phyloP scores from a whole-genome alignment of 2,329 filamentous ascomycete genomes.

The Aspergillus carbonarius region DNA sequence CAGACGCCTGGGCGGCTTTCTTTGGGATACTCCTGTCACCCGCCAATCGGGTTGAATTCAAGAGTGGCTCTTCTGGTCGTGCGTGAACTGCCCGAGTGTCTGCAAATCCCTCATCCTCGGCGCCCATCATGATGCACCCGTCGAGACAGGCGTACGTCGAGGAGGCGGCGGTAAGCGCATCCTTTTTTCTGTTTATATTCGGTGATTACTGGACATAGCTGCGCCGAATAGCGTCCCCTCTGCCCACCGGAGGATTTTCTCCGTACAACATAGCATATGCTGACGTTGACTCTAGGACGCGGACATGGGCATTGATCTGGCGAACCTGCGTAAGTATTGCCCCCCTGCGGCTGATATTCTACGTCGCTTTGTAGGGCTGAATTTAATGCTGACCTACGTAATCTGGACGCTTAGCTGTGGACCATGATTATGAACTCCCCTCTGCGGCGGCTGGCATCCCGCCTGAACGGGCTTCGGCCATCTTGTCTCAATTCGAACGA shows the following conservation, averaged over 20 bases:
- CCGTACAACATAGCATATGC: constrained; percentile 13
- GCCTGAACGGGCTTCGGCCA: constrained; percentile 78
- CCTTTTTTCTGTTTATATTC: neutral
- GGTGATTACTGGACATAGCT: neutral
- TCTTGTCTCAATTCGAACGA: constrained; percentile 84
- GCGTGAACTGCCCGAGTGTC: neutral
- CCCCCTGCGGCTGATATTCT: neutral
- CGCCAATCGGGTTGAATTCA: neutral
- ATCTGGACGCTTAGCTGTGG: constrained; percentile 52
- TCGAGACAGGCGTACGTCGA: constrained; percentile 92
- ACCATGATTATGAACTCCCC: constrained; percentile 82
- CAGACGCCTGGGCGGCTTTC: neutral
- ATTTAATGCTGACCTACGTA: neutral
- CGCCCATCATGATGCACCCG: constrained; percentile 67
- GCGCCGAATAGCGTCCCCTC: neutral
- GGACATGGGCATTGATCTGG: constrained; percentile 61
- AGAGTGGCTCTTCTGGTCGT: neutral
- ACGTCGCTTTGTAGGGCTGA: neutral
- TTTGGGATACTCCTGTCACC: neutral
- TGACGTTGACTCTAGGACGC: constrained; percentile 46
- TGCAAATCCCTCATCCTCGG: neutral
- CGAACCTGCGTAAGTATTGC: constrained; percentile 59
- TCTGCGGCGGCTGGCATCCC: constrained; percentile 64
- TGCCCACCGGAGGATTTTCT: constrained; percentile 1
- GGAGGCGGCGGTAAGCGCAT: constrained; percentile 66